Evolutionary conservation across 768 basidiomycete species (phyloP).

Genomic region (Mycena capillaripes): DNA sequence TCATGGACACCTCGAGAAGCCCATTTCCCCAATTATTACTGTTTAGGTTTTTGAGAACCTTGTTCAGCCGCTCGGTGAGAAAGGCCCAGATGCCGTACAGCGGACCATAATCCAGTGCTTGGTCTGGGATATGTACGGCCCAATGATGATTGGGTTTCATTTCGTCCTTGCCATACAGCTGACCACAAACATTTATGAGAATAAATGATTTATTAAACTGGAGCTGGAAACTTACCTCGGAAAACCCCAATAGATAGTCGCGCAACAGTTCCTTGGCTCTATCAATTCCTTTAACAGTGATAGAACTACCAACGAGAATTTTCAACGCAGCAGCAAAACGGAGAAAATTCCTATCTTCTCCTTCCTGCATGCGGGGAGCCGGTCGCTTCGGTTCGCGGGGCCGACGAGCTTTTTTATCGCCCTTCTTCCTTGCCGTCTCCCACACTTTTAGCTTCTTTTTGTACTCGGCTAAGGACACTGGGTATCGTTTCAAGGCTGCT

Average conservation of each 20-base stretch:
- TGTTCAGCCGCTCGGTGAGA: constrained; percentile 37
- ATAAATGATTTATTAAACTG: no score
- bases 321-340: constrained; percentile 36
- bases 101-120: constrained; percentile 43
- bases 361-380: constrained; percentile 16
- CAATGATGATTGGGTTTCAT: constrained; percentile 51
- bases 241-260: constrained; percentile 23
- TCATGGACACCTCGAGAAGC: constrained; percentile 39
- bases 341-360: constrained; percentile 35
- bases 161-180: constrained; percentile 42
- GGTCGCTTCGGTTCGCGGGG: background rate
- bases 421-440: no score
- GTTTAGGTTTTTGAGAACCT: constrained; percentile 42
- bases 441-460: no score
- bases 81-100: constrained; percentile 47
- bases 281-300: constrained; percentile 8
- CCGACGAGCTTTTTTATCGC: no score
- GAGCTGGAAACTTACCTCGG: background rate
- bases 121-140: constrained; percentile 41
- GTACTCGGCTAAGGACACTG: no score
- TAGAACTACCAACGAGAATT: constrained; percentile 33
- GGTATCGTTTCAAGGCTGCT: no score
- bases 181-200: background rate
- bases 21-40: constrained; percentile 39
- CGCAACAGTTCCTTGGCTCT: constrained; percentile 15